phyloP scores from a whole-genome alignment of 2,329 filamentous ascomycete genomes.

The Thyridium curvatum region DNA sequence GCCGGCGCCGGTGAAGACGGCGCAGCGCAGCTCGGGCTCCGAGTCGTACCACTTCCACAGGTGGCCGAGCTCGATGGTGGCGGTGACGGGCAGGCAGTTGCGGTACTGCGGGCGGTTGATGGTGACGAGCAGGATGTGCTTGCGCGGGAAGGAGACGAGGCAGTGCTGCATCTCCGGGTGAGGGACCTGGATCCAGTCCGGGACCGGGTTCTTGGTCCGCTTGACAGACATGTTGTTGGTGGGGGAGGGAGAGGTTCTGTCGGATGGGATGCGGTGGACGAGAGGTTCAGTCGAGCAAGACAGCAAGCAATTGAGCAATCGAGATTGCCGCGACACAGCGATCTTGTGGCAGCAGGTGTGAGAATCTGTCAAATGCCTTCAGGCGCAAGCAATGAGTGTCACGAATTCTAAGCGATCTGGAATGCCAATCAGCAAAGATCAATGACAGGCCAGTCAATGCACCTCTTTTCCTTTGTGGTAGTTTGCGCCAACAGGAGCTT shows the following conservation, averaged over 20 bases:
- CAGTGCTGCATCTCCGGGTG: slow-evolving; percentile 26
- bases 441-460: too few relatives aligned
- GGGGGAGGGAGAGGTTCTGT: too few relatives aligned
- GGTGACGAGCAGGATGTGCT: slow-evolving; percentile 34
- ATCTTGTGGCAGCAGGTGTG: not conserved
- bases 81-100: slow-evolving; percentile 31
- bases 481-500: too few relatives aligned
- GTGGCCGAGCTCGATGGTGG: slow-evolving; percentile 29
- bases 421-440: too few relatives aligned
- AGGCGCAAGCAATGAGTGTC: not conserved
- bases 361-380: too few relatives aligned
- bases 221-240: slow-evolving; percentile 14
- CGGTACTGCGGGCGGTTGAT: slow-evolving; percentile 33
- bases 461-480: too few relatives aligned
- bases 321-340: not conserved
- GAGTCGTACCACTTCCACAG: slow-evolving; percentile 45
- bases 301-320: not conserved
- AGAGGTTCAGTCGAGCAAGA: not conserved
- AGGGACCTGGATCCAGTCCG: slow-evolving; percentile 22
- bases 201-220: slow-evolving; percentile 19
- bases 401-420: too few relatives aligned
- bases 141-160: slow-evolving; percentile 37
- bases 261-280: not conserved
- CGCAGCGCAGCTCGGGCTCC: slow-evolving; percentile 40
- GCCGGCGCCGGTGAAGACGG: slow-evolving; percentile 42